These are phyloP conservation scores for Vigna hirtella DNA, from an alignment of 306 rosid species.

Conservation along the genomic window DNA sequence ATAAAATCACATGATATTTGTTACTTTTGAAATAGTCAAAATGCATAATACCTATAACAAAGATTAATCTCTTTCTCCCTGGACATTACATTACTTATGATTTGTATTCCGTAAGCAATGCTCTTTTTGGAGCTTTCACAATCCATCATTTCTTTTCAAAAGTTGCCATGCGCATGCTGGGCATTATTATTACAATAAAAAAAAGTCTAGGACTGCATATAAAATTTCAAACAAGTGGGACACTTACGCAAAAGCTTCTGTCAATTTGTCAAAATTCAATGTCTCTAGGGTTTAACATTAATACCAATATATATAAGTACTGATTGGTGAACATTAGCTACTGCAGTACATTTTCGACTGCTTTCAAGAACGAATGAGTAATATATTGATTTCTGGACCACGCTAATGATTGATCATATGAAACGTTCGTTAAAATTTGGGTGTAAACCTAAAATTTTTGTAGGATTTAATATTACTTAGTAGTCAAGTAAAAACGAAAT, in stretches of 20 bases:
- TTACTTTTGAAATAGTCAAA: too few relatives aligned
- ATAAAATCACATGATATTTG: too few relatives aligned
- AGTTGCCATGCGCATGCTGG: constrained; percentile 39
- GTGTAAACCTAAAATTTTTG: not conserved
- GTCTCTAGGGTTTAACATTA: constrained; percentile 17
- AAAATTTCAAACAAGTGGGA: constrained; percentile 34
- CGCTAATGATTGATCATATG: not conserved
- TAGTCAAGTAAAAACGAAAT: too few relatives aligned
- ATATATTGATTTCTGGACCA: not conserved
- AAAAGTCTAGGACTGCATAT: constrained; percentile 36
- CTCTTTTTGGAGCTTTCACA: constrained; percentile 36
- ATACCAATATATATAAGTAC: not conserved
- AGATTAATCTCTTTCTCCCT: too few relatives aligned
- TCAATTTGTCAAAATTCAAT: constrained; percentile 30
- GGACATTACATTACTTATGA: not conserved
- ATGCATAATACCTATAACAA: too few relatives aligned
- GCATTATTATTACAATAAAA: constrained; percentile 39
- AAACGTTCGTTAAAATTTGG: not conserved
- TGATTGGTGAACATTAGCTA: too few relatives aligned
- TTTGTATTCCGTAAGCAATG: not conserved
- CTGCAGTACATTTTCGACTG: not conserved
- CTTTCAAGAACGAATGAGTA: constrained; percentile 24
- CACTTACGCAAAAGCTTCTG: not conserved
- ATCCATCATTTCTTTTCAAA: constrained; percentile 35
- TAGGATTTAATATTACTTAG: too few relatives aligned